A percentile compares a stretch with the other conserved stretches of the same genome.
phyloP scores from a whole-genome alignment of 2,329 filamentous ascomycete genomes.

The Plectosphaerella plurivora region DNA sequence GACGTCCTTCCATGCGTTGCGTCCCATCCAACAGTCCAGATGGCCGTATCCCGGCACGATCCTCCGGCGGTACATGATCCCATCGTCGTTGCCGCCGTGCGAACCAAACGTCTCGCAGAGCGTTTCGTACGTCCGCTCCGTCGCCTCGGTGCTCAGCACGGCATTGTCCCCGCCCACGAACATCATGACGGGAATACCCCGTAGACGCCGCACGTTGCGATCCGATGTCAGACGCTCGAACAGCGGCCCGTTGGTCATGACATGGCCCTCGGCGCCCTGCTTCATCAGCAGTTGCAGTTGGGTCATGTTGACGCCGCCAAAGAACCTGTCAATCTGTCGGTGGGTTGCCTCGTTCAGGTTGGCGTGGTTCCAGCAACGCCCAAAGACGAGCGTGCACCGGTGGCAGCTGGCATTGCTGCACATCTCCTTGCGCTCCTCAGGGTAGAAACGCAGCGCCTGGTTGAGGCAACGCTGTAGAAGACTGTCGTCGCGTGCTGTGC shows the following conservation, averaged over 20 bases:
- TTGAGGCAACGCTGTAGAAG: slow-evolving; percentile 47
- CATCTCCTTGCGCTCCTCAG: slow-evolving; percentile 47
- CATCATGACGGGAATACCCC: slow-evolving; percentile 49
- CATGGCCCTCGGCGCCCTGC: slow-evolving; percentile 46
- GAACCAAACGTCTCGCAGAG: slow-evolving; percentile 47
- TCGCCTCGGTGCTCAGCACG: slow-evolving; percentile 49
- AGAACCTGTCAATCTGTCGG: slow-evolving; percentile 54
- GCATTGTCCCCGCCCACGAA: slow-evolving; percentile 54
- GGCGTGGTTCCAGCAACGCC: slow-evolving; percentile 58
- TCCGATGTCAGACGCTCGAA: slow-evolving; percentile 42
- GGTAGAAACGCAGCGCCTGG: slow-evolving; percentile 54
- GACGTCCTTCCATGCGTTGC: slow-evolving; percentile 54
- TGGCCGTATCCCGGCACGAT: slow-evolving; percentile 57
- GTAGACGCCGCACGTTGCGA: slow-evolving; percentile 45
- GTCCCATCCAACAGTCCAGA: slow-evolving; percentile 59
- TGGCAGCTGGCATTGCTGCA: slow-evolving; percentile 61
- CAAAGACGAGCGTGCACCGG: slow-evolving; percentile 55
- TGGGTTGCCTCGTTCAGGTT: slow-evolving; percentile 66
- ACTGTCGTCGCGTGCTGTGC: slow-evolving; percentile 38
- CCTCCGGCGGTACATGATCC: slow-evolving; percentile 37
- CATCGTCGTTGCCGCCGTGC: slow-evolving; percentile 13
- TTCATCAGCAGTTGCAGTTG: slow-evolving; percentile 52
- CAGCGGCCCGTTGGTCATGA: slow-evolving; percentile 46
- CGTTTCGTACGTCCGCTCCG: slow-evolving; percentile 47
- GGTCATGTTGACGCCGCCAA: slow-evolving; percentile 59